Base-by-base conservation (phyloP, 352 stramenopile genomes). In the Phytophthora colocasiae region DNA sequence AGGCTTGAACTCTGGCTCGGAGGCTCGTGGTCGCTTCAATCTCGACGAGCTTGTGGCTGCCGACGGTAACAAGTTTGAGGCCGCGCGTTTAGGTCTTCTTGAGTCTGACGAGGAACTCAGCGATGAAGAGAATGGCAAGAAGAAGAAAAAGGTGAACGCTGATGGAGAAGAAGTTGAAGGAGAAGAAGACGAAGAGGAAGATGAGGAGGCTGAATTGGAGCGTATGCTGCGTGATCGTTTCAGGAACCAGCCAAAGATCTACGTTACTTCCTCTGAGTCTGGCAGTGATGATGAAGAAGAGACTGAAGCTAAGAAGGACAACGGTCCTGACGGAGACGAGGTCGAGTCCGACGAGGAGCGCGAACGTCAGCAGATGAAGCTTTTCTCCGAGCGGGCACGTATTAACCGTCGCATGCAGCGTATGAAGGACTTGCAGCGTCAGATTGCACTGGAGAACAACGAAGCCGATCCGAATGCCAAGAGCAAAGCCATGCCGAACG, bases 381-480 rank as follows among this genome's bases (percentile, higher is more conserved):
- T 92, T 12, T 95, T 95, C 49, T 93, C 83, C 0, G 87, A 93
- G 56, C 78, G 83, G 15, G 87, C 87, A 12, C 81, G 85, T 22
- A 87, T 95, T 57, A 95, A 95, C 48, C 85, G 87, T 27, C 85
- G 87, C 22, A 93, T 95, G 83, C 82, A 92, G 58, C 87, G 87
- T 56, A 93, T 93, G 87, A 91, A 90, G 46, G 81, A 93, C 40
- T 43, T 92, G 63, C 82, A 95, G 63, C 80, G 81, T 3, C 77
- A 91, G 44, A 69, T 89, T 4, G 73, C 80, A 12, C 34, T 82
- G 29, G 78, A 90, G 43, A 73, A 74, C 9, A 72, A 85, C 15
- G 66, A 78, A 45, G 69, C 55, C 4, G 63, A 77, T 6, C 50
- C 68, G 12, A 67, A 62, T 12, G 53, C 58, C 1, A 75, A 65